Percentiles rank a stretch among this genome's conserved stretches.
Evolutionary conservation across 495 filamentous ascomycete genomes (phyloP).

Genomic region (Cenococcum geophilum): DNA sequence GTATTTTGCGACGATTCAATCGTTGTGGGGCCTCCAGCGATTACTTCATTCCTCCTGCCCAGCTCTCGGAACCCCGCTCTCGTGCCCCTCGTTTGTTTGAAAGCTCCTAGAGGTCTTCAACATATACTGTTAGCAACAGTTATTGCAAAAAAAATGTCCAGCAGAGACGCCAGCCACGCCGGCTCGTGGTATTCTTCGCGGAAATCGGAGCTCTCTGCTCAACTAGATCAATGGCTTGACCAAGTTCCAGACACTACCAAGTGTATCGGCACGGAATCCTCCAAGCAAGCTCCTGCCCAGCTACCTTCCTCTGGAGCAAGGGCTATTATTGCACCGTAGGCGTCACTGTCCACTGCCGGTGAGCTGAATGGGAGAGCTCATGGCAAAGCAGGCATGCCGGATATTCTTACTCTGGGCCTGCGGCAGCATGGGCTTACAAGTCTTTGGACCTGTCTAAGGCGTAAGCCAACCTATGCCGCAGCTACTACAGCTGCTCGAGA

Average conservation of each 20-base stretch:
- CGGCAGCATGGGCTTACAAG: slow-evolving; percentile 93
- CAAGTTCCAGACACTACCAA: slow-evolving; percentile 59
- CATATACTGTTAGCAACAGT: not conserved
- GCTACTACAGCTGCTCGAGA: not conserved
- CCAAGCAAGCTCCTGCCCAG: slow-evolving; percentile 44
- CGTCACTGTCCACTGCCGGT: not conserved
- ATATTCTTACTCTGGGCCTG: slow-evolving; percentile 89
- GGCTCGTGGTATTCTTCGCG: slow-evolving; percentile 81
- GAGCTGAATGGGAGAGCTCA: slow-evolving; percentile 25
- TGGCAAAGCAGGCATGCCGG: slow-evolving; percentile 70
- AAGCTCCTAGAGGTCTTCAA: not conserved
- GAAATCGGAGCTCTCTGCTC: slow-evolving; percentile 50
- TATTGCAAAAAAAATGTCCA: slow-evolving; percentile 44
- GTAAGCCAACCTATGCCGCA: slow-evolving; percentile 41
- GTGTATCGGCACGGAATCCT: slow-evolving; percentile 36
- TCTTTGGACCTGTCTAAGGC: slow-evolving; percentile 75
- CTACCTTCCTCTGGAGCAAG: slow-evolving; percentile 73
- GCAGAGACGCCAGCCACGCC: slow-evolving; percentile 62
- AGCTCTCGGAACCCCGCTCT: slow-evolving; percentile 2
- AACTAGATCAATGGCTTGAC: slow-evolving; percentile 76
- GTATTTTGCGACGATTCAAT: no score
- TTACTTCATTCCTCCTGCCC: not conserved
- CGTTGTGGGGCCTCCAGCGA: no score
- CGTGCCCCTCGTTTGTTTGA: not conserved
- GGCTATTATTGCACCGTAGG: slow-evolving; percentile 94